Evolutionary conservation across 2,329 filamentous ascomycete genomes (phyloP).

Genomic region (Phialophora macrospora): DNA sequence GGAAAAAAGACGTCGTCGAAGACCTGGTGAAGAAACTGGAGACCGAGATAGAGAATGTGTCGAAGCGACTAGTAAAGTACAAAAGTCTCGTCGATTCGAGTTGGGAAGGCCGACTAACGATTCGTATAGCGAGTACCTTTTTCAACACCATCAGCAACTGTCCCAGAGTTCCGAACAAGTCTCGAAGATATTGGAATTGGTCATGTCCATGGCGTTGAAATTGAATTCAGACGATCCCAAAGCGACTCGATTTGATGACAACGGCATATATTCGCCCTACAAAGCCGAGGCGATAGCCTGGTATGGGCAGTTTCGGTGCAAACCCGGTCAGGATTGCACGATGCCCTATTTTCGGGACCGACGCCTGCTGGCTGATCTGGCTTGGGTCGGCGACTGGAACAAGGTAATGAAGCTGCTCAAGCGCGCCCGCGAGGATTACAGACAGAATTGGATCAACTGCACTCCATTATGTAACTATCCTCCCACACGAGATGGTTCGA

Average conservation of each 20-base stretch:
- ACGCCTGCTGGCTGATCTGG: not conserved
- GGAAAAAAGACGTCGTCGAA: constrained; percentile 10
- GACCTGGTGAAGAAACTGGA: constrained; percentile 12
- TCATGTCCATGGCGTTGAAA: not conserved
- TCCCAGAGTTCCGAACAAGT: not conserved
- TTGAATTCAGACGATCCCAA: not conserved
- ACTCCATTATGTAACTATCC: not conserved
- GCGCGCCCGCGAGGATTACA: not conserved
- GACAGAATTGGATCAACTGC: not conserved
- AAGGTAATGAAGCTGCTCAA: not conserved
- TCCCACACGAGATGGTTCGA: not conserved
- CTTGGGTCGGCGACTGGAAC: not conserved
- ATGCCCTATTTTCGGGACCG: not conserved
- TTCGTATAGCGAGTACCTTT: not conserved
- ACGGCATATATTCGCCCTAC: not conserved
- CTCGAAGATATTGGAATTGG: not conserved
- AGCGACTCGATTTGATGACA: not conserved
- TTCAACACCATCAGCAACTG: not conserved
- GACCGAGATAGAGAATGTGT: constrained; percentile 5
- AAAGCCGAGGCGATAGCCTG: not conserved
- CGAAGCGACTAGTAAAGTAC: constrained; percentile 1
- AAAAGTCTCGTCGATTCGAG: not conserved
- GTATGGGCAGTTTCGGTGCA: not conserved
- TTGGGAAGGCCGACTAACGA: not conserved
- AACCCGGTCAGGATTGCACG: not conserved